Conservation (phyloP, 1,284 basidiomycete species). For the Pseudozyma pruni region DNA sequence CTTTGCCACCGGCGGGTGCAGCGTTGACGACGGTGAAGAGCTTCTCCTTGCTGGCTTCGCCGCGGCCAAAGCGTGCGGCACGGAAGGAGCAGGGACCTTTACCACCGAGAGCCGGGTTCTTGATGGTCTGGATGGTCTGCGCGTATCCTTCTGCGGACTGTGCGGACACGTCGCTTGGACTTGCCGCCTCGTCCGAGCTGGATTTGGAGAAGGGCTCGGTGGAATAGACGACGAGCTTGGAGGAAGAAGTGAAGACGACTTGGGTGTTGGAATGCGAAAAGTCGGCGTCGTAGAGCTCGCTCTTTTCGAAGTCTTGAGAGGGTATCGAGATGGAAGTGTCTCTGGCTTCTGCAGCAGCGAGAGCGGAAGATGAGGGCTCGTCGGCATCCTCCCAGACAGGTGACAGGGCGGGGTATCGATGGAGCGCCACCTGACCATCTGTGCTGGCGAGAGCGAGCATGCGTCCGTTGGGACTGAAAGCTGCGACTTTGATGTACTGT, state of each 20-base stretch:
- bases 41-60: conserved; percentile 39
- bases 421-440: conserved; percentile 57
- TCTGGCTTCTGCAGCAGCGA: conserved; percentile 37
- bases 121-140: conserved; percentile 59
- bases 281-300: conserved; percentile 64
- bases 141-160: conserved; percentile 27
- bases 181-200: conserved; percentile 7
- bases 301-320: conserved; percentile 44
- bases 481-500: conserved; percentile 50
- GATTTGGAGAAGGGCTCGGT: conserved; percentile 44
- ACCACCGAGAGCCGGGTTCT: conserved; percentile 60
- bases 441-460: conserved; percentile 59
- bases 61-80: conserved; percentile 52
- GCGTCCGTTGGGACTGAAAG: conserved; percentile 56
- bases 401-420: conserved; percentile 55
- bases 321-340: conserved; percentile 45
- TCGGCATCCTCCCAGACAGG: conserved; percentile 44
- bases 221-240: conserved; percentile 53
- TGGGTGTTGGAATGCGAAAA: conserved; percentile 61
- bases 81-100: conserved; percentile 58
- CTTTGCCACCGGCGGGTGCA: conserved; percentile 37
- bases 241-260: conserved; percentile 56
- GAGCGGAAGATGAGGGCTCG: conserved; percentile 26
- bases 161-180: conserved; percentile 9
- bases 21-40: conserved; percentile 63